phyloP scores from a whole-genome alignment of 1,284 basidiomycete genomes.

The Boletus smithii region DNA sequence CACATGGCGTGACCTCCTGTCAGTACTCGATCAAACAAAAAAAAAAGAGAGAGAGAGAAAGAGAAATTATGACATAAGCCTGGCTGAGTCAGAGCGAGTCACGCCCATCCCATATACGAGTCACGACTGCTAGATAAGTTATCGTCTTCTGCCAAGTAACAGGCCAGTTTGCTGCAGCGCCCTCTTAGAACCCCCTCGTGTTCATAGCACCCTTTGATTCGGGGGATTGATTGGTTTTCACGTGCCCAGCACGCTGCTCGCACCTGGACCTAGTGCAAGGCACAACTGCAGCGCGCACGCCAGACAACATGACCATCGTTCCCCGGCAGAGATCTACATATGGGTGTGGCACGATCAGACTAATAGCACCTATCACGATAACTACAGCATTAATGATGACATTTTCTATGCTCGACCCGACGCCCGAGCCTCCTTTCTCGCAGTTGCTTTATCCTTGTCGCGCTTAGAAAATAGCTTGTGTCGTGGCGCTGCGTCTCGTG shows the following conservation, averaged over 20 bases:
- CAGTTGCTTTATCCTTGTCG: conserved; percentile 61
- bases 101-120: no score
- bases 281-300: conserved; percentile 15
- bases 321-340: conserved; percentile 14
- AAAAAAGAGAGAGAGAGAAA: conserved; percentile 3
- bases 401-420: conserved; percentile 35
- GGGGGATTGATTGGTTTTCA: conserved; percentile 31
- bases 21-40: conserved; percentile 21
- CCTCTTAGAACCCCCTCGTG: conserved; percentile 26
- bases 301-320: conserved; percentile 15
- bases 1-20: conserved; percentile 15
- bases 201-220: conserved; percentile 27
- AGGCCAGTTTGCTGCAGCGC: conserved; percentile 8
- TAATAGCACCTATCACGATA: conserved; percentile 15
- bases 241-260: conserved; percentile 23
- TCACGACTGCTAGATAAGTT: no score
- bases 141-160: no score
- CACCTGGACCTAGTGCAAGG: conserved; percentile 29
- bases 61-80: neutral
- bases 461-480: conserved; percentile 84
- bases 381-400: conserved; percentile 1
- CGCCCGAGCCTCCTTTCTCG: conserved; percentile 51
- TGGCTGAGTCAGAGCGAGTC: conserved; percentile 3
- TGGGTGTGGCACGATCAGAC: conserved; percentile 15
- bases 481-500: conserved; percentile 60